Base-by-base conservation (phyloP, 306 rosid genomes). In the Vachellia pachyceras region DNA sequence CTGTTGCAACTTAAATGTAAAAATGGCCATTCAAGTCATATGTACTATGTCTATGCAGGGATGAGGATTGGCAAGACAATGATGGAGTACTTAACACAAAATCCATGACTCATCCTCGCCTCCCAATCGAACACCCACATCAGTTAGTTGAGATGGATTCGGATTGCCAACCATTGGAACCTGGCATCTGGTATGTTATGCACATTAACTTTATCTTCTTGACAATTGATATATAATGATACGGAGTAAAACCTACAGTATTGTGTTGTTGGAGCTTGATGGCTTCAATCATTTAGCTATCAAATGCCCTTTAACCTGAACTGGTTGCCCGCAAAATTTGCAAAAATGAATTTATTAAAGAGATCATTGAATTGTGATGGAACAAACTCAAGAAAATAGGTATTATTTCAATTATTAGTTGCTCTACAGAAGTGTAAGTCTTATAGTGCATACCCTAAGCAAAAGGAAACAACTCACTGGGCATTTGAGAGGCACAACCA, bases 61-160 rank as follows among this genome's bases (percentile, higher is more conserved):
- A 96, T 84, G 98, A 92, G 88, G 98, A 93, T 80, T 96, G 99
- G 99, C 90, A 86, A 76, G 97, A 91, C 84, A 96, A 96, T 86
- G 99, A 96, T 79, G 99, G 99, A 77, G 99, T 98, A 8, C 87
- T 96, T 5, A 96, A 96, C 88, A 93, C 98, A 63, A 90, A 90
- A 78, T 96, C 97, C 44, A 96, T 96, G 99, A 96, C 98, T 66
- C 89, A 86, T 88, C 99, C 99, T 72, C 91, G 87, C 57, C 77
- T 93, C 29, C 99, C 99, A 2, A 82, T 89, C 54, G 97, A 96
- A 76, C 99, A 95, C 72, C 98, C 98, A 36, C 82, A 73, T 81
- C 89, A 41, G 40, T 82, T 88, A 39, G 94, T 93, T 12, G 89
- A 86, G 65, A 90, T 91, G 47, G 98, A 95, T 49, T 91, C 96